phyloP scores from a whole-genome alignment of 495 filamentous ascomycete species.

The Neurospora tetraspora region DNA sequence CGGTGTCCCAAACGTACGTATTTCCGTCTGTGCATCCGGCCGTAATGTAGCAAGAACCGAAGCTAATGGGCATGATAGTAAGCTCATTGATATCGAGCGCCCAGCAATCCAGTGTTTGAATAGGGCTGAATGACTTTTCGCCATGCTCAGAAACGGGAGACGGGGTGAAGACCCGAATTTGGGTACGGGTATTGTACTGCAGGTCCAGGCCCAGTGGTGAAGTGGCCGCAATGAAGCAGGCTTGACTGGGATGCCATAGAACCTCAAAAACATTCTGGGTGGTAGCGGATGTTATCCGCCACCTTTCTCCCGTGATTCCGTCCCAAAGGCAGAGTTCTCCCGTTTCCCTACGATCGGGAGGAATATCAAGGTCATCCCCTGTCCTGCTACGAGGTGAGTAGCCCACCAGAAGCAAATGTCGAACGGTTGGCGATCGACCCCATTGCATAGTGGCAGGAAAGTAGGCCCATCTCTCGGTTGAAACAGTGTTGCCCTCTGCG shows the following conservation, averaged over 20 bases:
- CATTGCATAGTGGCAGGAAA: conserved; percentile 67
- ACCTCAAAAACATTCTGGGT: conserved; percentile 72
- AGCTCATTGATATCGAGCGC: conserved; percentile 86
- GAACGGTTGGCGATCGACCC: conserved; percentile 43
- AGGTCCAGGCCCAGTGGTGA: conserved; percentile 37
- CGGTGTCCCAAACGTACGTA: conserved; percentile 78
- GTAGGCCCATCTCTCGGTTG: conserved; percentile 44
- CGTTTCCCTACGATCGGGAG: conserved; percentile 36
- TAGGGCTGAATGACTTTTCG: conserved; percentile 22
- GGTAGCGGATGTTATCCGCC: conserved; percentile 37
- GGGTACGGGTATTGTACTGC: conserved; percentile 33
- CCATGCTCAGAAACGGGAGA: conserved; percentile 17
- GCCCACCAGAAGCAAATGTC: conserved; percentile 59
- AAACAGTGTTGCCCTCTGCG: conserved; percentile 27
- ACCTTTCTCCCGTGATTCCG: conserved; percentile 36
- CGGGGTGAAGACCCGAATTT: conserved; percentile 37
- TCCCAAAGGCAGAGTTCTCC: conserved; percentile 73
- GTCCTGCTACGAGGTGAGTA: conserved; percentile 54
- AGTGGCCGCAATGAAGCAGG: conserved; percentile 52
- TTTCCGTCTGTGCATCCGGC: conserved; percentile 77
- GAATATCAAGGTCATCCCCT: conserved; percentile 43
- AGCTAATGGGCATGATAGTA: conserved; percentile 45
- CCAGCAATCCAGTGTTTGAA: conserved; percentile 52
- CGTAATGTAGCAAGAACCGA: conserved; percentile 50
- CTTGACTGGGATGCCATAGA: conserved; percentile 59